phyloP scores from a whole-genome alignment of 371 early-diverging fungal species.

The Synchytrium microbalum region DNA sequence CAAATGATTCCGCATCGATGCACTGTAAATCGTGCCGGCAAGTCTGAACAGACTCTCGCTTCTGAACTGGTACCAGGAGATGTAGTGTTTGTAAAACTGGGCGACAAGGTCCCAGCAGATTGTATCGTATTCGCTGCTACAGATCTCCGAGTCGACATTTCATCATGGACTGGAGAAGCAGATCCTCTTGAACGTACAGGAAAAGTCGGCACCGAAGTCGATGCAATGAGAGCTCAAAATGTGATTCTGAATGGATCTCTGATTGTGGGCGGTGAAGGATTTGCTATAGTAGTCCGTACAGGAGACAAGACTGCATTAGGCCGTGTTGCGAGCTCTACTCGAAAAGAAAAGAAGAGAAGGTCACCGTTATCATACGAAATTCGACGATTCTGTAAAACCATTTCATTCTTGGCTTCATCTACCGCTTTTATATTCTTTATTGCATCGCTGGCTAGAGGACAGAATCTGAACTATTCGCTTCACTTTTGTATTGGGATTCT shows the following conservation, averaged over 20 bases:
- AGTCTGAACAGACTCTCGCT: slow-evolving; percentile 10
- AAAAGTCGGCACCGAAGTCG: slow-evolving; percentile 12
- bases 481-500: slow-evolving; percentile 41
- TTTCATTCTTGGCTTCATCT: slow-evolving; percentile 33
- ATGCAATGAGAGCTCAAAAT: slow-evolving; percentile 37
- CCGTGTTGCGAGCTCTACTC: slow-evolving; percentile 30
- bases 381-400: slow-evolving; percentile 33
- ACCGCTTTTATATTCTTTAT: slow-evolving; percentile 43
- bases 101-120: slow-evolving; percentile 50
- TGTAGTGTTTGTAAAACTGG: slow-evolving; percentile 31
- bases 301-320: slow-evolving; percentile 40
- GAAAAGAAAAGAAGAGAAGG: slow-evolving; percentile 18
- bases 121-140: slow-evolving; percentile 23
- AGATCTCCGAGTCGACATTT: slow-evolving; percentile 41
- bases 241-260: slow-evolving; percentile 37
- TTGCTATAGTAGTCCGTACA: slow-evolving; percentile 38
- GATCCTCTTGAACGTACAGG: slow-evolving; percentile 28
- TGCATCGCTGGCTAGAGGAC: slow-evolving; percentile 26
- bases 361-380: slow-evolving; percentile 40
- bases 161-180: slow-evolving; percentile 41
- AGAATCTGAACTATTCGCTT: slow-evolving; percentile 23
- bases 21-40: slow-evolving; percentile 16
- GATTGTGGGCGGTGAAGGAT: slow-evolving; percentile 40
- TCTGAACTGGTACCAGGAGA: slow-evolving; percentile 36
- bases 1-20: slow-evolving; percentile 24